phyloP scores from a whole-genome alignment of 345 rosid genomes.

The Citrus unshiu region DNA sequence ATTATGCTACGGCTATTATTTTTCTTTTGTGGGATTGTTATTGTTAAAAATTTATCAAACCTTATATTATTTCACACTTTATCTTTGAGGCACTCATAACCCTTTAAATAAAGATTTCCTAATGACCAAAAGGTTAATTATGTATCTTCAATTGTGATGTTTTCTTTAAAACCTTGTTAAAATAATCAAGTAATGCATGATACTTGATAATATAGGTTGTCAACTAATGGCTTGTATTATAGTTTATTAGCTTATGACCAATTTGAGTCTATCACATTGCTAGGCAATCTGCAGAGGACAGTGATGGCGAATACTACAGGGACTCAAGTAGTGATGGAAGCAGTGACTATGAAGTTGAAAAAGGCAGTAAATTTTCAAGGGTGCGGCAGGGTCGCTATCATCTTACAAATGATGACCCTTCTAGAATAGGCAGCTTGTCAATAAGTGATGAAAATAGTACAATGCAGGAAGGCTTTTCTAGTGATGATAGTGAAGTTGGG shows the following conservation, averaged over 20 bases:
- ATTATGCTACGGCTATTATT: not conserved
- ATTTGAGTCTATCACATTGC: not conserved
- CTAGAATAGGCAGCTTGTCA: constrained; percentile 22
- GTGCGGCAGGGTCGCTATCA: not conserved
- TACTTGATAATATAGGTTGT: not conserved
- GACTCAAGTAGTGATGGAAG: constrained; percentile 52
- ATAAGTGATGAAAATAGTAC: constrained; percentile 19
- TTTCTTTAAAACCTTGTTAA: not conserved
- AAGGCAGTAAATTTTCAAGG: constrained; percentile 18
- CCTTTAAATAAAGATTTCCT: not conserved
- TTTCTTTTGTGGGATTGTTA: not conserved
- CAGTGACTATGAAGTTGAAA: constrained; percentile 40
- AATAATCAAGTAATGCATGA: not conserved
- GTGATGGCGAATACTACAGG: constrained; percentile 30
- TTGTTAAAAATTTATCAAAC: not conserved
- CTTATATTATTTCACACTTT: not conserved
- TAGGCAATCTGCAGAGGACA: constrained; percentile 30
- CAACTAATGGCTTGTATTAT: not conserved
- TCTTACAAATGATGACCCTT: constrained; percentile 8
- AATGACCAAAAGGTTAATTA: not conserved
- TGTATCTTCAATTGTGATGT: not conserved
- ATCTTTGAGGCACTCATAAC: not conserved
- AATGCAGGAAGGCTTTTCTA: constrained; percentile 28
- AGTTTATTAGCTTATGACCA: constrained; percentile 13
- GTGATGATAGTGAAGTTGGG: constrained; percentile 27